Percentiles rank a stretch among this genome's conserved stretches.
Conservation (phyloP, 2,329 filamentous ascomycete species). For the Nemania diffusa region DNA sequence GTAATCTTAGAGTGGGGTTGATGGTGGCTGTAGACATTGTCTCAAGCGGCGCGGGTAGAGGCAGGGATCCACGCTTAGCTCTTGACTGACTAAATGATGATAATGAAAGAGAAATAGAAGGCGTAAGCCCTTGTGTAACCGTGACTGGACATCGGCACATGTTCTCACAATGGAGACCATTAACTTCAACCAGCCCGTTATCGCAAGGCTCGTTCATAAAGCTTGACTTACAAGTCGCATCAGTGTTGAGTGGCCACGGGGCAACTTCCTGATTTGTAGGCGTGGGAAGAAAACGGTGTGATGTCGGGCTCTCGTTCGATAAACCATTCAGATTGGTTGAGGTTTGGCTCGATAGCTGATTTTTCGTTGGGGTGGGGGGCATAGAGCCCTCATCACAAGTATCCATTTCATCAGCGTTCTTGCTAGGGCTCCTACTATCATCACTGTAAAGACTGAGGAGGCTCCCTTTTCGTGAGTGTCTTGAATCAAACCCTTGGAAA, state of each 20-base stretch:
- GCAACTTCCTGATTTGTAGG: slow-evolving; percentile 52
- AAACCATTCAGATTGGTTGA: slow-evolving; percentile 50
- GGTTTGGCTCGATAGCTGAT: slow-evolving; percentile 57
- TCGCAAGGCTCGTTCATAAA: slow-evolving; percentile 40
- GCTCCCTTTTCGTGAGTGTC: slow-evolving; percentile 68
- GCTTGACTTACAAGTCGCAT: slow-evolving; percentile 57
- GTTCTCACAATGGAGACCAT: slow-evolving; percentile 36
- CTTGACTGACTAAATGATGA: slow-evolving; percentile 54
- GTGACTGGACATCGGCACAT: slow-evolving; percentile 47
- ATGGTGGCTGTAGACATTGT: slow-evolving; percentile 42
- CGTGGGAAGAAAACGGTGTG: slow-evolving; percentile 57
- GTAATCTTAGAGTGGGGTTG: slow-evolving; percentile 51
- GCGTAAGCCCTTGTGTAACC: slow-evolving; percentile 49
- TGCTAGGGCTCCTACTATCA: slow-evolving; percentile 70
- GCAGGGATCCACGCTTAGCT: slow-evolving; percentile 48
- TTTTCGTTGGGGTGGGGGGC: slow-evolving; percentile 95
- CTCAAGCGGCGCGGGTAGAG: slow-evolving; percentile 51
- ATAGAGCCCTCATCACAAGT: slow-evolving; percentile 71
- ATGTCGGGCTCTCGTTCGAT: slow-evolving; percentile 59
- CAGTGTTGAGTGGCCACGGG: slow-evolving; percentile 41
- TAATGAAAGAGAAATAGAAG: slow-evolving; percentile 50
- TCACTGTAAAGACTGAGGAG: slow-evolving; percentile 85
- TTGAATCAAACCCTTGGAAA: slow-evolving; percentile 67
- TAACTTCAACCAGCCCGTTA: slow-evolving; percentile 33
- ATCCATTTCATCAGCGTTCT: slow-evolving; percentile 45